Evolutionary conservation across 148 eudicot genomes (phyloP).

Genomic region (Euryodendron excelsum): DNA sequence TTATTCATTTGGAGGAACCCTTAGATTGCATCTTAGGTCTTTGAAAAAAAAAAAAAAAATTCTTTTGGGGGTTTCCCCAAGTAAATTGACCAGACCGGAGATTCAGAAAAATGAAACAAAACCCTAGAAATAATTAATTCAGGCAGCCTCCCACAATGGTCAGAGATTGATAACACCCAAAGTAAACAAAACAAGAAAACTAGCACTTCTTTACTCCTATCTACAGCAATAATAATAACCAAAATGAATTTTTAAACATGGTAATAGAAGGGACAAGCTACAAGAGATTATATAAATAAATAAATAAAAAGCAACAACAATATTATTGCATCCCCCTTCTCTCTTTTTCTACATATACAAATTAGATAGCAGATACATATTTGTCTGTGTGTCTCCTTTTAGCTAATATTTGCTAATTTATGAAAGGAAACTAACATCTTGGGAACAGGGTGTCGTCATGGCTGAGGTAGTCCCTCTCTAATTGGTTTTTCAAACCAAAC

Average conservation of each 20-base stretch:
- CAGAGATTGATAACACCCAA: constrained; percentile 32
- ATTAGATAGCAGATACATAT: not conserved
- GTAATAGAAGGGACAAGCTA: constrained; percentile 19
- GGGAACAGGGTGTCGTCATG: not conserved
- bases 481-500: constrained; percentile 15
- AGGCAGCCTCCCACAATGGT: constrained; percentile 11
- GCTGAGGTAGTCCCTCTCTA: not conserved
- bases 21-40: constrained; percentile 4
- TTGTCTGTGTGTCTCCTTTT: not conserved
- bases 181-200: constrained; percentile 24
- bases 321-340: not conserved
- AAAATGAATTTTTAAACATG: not conserved
- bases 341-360: not conserved
- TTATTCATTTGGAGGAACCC: not conserved
- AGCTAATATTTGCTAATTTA: not conserved
- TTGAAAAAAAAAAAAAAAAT: too few relatives aligned
- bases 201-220: constrained; percentile 20
- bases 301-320: not conserved
- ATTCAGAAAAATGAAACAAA: constrained; percentile 28
- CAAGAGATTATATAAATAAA: not conserved
- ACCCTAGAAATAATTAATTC: constrained; percentile 6
- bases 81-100: constrained; percentile 31
- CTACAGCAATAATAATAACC: constrained; percentile 18
- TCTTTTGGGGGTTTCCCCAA: constrained; percentile 13
- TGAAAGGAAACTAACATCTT: too few relatives aligned